These are phyloP conservation scores for Chloropicon primus DNA, from an alignment of 139 green algal species.

Conservation along the genomic window DNA sequence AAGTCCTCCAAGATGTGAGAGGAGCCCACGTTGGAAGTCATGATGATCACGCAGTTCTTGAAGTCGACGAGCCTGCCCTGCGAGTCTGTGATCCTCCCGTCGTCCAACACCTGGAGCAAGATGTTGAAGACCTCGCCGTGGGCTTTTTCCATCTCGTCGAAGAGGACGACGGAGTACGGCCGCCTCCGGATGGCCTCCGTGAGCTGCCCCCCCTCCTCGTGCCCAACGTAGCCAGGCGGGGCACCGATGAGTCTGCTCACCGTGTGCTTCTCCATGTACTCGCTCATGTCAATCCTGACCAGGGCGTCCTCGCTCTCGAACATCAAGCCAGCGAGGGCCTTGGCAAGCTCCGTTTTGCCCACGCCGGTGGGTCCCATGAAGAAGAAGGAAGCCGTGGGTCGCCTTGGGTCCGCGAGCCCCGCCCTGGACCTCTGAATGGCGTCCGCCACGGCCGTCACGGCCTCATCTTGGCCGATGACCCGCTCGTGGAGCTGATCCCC, in stretches of 20 bases:
- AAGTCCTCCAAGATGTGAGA: constrained; percentile 45
- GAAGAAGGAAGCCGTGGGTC: constrained; percentile 94
- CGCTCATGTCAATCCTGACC: constrained; percentile 93
- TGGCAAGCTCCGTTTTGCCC: constrained; percentile 97
- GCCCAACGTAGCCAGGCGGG: constrained; percentile 89
- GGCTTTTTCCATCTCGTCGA: constrained; percentile 67
- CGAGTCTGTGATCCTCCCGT: constrained; percentile 66
- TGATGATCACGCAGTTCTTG: constrained; percentile 93
- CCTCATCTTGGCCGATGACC: constrained; percentile 53
- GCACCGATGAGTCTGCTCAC: constrained; percentile 76
- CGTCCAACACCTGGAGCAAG: constrained; percentile 72
- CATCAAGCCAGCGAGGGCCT: constrained; percentile 74
- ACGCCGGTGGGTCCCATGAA: constrained; percentile 96
- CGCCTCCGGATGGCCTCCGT: constrained; percentile 64
- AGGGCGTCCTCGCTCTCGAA: constrained; percentile 80
- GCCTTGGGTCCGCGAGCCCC: constrained; percentile 81
- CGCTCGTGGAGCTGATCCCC: constrained; percentile 77
- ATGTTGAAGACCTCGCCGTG: constrained; percentile 79
- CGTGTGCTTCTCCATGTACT: constrained; percentile 92
- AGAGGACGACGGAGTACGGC: constrained; percentile 43
- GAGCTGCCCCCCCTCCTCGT: constrained; percentile 92
- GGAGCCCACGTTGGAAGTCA: constrained; percentile 88
- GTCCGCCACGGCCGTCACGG: constrained; percentile 71
- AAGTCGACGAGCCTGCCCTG: constrained; percentile 77
- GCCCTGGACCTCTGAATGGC: constrained; percentile 86